Conservation (phyloP, 352 stramenopile genomes). For the Phytophthora europaea region DNA sequence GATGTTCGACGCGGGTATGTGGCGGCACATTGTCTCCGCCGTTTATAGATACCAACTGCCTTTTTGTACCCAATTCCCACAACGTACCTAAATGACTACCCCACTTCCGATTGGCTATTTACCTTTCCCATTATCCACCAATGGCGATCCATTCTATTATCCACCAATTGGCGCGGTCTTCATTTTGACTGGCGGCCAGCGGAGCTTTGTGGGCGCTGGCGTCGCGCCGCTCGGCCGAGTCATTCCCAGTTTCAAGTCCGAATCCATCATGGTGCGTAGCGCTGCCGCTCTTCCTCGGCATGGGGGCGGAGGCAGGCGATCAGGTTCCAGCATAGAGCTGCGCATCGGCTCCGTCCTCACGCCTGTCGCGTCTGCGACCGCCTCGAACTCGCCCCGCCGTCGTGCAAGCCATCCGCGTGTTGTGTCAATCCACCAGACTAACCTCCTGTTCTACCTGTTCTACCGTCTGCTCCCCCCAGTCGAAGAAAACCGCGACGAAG, state of each 20-base stretch:
- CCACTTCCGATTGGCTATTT: not conserved
- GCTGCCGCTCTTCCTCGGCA: not conserved
- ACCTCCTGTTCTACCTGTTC: constrained; percentile 1
- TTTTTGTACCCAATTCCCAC: not conserved
- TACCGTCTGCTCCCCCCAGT: too few relatives aligned
- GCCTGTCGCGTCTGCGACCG: constrained; percentile 8
- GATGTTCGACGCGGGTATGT: too few relatives aligned
- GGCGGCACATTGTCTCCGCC: too few relatives aligned
- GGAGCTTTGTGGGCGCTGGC: not conserved
- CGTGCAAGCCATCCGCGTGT: not conserved
- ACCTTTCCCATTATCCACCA: not conserved
- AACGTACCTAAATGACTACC: not conserved
- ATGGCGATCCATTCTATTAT: constrained; percentile 7
- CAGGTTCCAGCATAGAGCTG: not conserved
- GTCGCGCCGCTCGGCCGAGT: not conserved
- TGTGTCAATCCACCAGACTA: constrained; percentile 2
- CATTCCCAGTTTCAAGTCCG: constrained; percentile 88
- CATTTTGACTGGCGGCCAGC: constrained; percentile 36
- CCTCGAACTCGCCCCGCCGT: not conserved
- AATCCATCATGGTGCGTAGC: constrained; percentile 87
- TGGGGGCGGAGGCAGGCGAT: not conserved
- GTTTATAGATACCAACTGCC: too few relatives aligned
- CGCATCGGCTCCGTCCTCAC: not conserved
- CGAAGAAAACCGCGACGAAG: constrained; percentile 90
- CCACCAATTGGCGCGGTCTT: constrained; percentile 20